Evolutionary conservation across 208 protist genomes (phyloP), one percentile per base, ranked within the genome.

Genomic region (Wallacemonas collosoma): DNA sequence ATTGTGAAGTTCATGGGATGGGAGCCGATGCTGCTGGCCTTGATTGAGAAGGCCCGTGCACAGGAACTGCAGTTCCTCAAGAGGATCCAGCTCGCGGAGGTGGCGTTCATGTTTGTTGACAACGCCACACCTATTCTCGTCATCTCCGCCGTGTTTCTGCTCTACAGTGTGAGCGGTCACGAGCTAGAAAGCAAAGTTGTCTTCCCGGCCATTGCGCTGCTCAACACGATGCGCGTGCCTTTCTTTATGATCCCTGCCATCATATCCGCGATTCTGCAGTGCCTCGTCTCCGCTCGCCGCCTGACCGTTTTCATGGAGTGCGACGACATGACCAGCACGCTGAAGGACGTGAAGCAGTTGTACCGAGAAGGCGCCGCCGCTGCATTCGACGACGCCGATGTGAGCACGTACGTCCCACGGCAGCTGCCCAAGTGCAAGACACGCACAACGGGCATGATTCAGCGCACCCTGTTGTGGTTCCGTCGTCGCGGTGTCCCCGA

Each of bases 1-100:
- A 83, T 98, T 11, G 85, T 97, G 47, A 98, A 98, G 75, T 84
- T 97, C 2, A 97, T 93, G 80, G 86, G 81, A 2, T 98, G 94
- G 91, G 95, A 98, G 71, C 67, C 81, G 35, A 48, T 43, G 44
- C 93, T 98, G 45, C 8, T 85, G 2, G 36, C 63, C 1, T 14
- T 47, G 7, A 81, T 97, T 55, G 60, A 87, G 43, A 58, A 74
- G n/a, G 72, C 81, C 2, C 72, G 93, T 17, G 39, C 45, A 11
- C 61, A 73, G n/a, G 87, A 96, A 79, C 41, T 97, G n/a, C 38
- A 17, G n/a, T 77, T 69, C 26, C 75, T 88, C 41, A 60, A 73
- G 9, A 57, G 79, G 14, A 71, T 86, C 11, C 83, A 87, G 55
- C 57, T 74, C 45, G 74, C 63, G 47, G 61, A 76, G 9, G 68